Conservation (phyloP, 495 filamentous ascomycete genomes). For the Daldinia decipiens region DNA sequence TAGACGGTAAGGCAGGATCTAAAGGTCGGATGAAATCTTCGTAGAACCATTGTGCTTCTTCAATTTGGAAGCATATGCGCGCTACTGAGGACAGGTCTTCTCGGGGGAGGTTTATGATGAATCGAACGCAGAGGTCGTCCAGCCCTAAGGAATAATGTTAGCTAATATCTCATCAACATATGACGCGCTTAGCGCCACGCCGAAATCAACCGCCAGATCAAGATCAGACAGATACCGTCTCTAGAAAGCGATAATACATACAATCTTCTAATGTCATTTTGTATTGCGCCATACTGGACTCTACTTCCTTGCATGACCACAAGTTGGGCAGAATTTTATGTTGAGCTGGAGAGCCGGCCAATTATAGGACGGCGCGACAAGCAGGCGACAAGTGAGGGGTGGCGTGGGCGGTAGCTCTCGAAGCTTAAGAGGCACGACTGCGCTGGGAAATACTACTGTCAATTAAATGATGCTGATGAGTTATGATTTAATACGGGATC, state of each 20-base stretch:
- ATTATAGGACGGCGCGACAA: conserved; percentile 23
- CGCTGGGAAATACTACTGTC: background rate
- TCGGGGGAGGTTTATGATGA: conserved; percentile 92
- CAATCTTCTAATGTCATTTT: conserved; percentile 91
- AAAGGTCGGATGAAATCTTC: conserved; percentile 96
- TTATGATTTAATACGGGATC: background rate
- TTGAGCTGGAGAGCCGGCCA: conserved; percentile 22
- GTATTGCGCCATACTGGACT: conserved; percentile 75
- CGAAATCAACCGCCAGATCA: background rate
- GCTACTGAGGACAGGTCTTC: conserved; percentile 90
- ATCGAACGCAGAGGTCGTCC: conserved; percentile 94
- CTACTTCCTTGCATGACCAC: conserved; percentile 59
- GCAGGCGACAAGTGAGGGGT: conserved; percentile 19
- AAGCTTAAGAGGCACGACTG: background rate
- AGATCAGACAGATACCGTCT: background rate
- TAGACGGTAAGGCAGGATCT: conserved; percentile 83
- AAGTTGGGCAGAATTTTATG: background rate
- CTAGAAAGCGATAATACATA: conserved; percentile 57
- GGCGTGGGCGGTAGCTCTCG: background rate
- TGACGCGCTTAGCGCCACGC: conserved; percentile 24
- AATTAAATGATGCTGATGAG: background rate
- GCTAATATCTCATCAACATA: conserved; percentile 23
- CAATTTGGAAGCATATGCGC: conserved; percentile 96
- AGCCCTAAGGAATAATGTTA: conserved; percentile 70
- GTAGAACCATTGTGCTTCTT: conserved; percentile 99